Evolutionary conservation across 805 yeast species (phyloP).

Genomic region (Maudiozyma bulderi): DNA sequence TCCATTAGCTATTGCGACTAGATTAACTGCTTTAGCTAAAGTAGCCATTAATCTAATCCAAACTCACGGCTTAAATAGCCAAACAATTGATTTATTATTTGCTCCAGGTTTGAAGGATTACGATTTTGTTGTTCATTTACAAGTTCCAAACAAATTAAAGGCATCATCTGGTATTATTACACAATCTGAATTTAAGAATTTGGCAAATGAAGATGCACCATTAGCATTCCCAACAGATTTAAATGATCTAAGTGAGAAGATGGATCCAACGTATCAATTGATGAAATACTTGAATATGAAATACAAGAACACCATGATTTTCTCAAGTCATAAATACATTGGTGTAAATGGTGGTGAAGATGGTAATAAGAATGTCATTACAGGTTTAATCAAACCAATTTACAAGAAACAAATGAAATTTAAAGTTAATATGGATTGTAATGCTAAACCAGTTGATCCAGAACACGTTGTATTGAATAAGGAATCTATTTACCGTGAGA

Average conservation of each 20-base stretch:
- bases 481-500: constrained; percentile 65
- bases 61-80: constrained; percentile 34
- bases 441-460: constrained; percentile 51
- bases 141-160: constrained; percentile 34
- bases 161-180: constrained; percentile 49
- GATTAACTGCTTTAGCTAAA: constrained; percentile 79
- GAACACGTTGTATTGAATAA: constrained; percentile 53
- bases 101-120: constrained; percentile 78
- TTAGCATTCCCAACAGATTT: constrained; percentile 29
- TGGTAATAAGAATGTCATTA: constrained; percentile 51
- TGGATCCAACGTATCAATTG: constrained; percentile 54
- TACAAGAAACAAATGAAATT: constrained; percentile 53
- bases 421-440: constrained; percentile 69
- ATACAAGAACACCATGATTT: constrained; percentile 58
- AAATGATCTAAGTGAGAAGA: constrained; percentile 35
- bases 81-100: constrained; percentile 49
- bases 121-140: constrained; percentile 64
- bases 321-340: constrained; percentile 50
- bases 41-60: constrained; percentile 54
- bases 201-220: constrained; percentile 27
- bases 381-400: constrained; percentile 74
- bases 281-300: constrained; percentile 51
- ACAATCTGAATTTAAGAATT: constrained; percentile 49
- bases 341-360: constrained; percentile 46
- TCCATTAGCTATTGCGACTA: constrained; percentile 69